Percentiles rank a stretch among this genome's conserved stretches.
These are phyloP conservation scores for Linaria vulgaris DNA, from an alignment of 257 asterid genomes.

Conservation along the genomic window DNA sequence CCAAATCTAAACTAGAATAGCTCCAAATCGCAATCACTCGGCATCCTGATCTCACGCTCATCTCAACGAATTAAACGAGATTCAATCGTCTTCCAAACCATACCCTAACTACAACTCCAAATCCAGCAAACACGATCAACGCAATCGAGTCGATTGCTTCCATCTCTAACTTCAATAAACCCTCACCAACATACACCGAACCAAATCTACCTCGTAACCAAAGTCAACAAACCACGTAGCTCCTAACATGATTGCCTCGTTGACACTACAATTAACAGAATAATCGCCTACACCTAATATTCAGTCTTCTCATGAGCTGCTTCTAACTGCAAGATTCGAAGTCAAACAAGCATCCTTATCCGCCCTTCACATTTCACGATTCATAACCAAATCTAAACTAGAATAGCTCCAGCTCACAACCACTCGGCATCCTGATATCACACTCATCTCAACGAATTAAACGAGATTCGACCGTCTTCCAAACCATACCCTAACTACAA, in stretches of 20 bases:
- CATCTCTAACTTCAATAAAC: constrained; percentile 1
- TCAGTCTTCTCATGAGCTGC: background rate
- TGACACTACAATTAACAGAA: no score
- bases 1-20: background rate
- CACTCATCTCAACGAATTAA: background rate
- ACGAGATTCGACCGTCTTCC: background rate
- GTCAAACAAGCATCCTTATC: background rate
- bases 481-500: constrained; percentile 6
- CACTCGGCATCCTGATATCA: background rate
- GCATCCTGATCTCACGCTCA: background rate
- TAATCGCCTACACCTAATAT: background rate
- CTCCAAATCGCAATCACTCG: background rate
- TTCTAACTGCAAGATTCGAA: constrained; percentile 16
- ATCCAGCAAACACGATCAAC: constrained; percentile 12
- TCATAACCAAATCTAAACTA: background rate
- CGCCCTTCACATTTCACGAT: constrained; percentile 9
- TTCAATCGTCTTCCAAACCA: background rate
- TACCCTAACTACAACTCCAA: constrained; percentile 1
- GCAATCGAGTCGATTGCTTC: constrained; percentile 3
- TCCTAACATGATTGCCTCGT: background rate
- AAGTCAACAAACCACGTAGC: background rate
- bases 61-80: background rate
- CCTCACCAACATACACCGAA: background rate
- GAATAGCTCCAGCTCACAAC: background rate
- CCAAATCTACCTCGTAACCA: background rate